Percentiles rank a stretch among this genome's conserved stretches.
Conservation (phyloP, 2,329 filamentous ascomycete genomes). For the Shiraia bambusicola region DNA sequence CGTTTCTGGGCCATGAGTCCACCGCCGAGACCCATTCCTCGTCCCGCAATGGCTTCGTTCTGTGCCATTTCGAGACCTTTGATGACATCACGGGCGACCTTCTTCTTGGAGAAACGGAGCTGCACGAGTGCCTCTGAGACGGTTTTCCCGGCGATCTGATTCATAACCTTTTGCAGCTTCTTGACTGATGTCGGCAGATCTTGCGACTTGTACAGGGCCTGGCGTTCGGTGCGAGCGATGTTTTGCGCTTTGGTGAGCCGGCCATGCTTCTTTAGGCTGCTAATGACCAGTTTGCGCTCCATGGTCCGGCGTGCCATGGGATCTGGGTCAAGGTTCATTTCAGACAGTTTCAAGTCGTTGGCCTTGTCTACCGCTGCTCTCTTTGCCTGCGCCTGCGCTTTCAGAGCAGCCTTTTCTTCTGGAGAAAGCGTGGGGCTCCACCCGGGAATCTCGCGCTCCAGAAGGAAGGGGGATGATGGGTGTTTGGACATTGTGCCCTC, state of each 20-base stretch:
- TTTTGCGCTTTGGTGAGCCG: slow-evolving; percentile 66
- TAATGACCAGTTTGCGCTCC: slow-evolving; percentile 82
- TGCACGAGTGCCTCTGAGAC: slow-evolving; percentile 90
- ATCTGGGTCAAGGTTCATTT: slow-evolving; percentile 66
- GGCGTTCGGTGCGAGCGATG: slow-evolving; percentile 66
- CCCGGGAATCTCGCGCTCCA: slow-evolving; percentile 29
- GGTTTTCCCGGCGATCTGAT: slow-evolving; percentile 91
- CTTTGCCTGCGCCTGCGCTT: slow-evolving; percentile 10
- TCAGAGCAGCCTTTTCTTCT: slow-evolving; percentile 16
- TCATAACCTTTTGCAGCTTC: slow-evolving; percentile 83
- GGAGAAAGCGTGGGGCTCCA: slow-evolving; percentile 20
- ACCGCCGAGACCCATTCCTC: slow-evolving; percentile 76
- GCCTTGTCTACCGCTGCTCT: slow-evolving; percentile 12
- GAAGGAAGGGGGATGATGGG: slow-evolving; percentile 27
- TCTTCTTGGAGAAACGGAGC: slow-evolving; percentile 96
- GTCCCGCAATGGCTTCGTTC: slow-evolving; percentile 74
- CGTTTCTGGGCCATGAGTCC: slow-evolving; percentile 20
- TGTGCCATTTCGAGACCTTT: slow-evolving; percentile 79
- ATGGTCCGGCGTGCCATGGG: slow-evolving; percentile 71
- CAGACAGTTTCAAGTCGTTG: slow-evolving; percentile 57
- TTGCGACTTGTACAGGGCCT: slow-evolving; percentile 63
- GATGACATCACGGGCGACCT: slow-evolving; percentile 76
- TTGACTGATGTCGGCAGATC: slow-evolving; percentile 83
- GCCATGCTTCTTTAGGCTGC: slow-evolving; percentile 68
- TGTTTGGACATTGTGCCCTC: slow-evolving; percentile 20